A percentile compares a stretch with the other conserved stretches of the same genome.
Conservation (phyloP, 2,329 filamentous ascomycete genomes). For the Penicillium sp. region DNA sequence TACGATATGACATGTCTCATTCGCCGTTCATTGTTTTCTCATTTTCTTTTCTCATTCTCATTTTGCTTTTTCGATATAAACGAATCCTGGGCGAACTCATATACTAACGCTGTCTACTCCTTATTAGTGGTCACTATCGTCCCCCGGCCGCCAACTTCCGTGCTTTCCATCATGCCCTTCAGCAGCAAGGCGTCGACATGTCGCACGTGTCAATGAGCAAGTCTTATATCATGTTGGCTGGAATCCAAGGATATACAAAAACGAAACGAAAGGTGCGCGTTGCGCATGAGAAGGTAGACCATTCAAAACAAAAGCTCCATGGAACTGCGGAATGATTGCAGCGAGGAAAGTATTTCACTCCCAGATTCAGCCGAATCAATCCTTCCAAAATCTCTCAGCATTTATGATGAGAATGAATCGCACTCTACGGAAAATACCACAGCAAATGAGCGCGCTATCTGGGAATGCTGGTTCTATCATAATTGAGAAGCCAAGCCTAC, state of each 20-base stretch:
- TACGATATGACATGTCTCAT: constrained; percentile 3
- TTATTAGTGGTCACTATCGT: constrained; percentile 73
- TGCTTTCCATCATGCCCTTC: constrained; percentile 73
- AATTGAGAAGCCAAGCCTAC: too few species aligned
- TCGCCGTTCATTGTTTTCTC: neutral
- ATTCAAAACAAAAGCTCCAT: neutral
- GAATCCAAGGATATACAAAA: constrained; percentile 76
- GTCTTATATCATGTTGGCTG: constrained; percentile 78
- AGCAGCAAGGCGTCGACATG: constrained; percentile 76
- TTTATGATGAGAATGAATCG: too few species aligned
- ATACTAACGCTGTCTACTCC: constrained; percentile 39
- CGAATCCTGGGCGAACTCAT: neutral
- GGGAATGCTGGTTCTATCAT: too few species aligned
- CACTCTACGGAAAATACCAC: too few species aligned
- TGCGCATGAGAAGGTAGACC: constrained; percentile 24
- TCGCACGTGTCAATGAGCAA: constrained; percentile 75
- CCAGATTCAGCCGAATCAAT: too few species aligned
- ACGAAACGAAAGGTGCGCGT: constrained; percentile 49
- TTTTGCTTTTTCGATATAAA: too few species aligned
- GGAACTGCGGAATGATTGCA: neutral
- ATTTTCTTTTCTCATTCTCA: neutral
- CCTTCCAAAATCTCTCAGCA: too few species aligned
- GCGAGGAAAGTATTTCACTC: too few species aligned
- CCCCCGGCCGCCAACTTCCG: constrained; percentile 82
- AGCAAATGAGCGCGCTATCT: too few species aligned